A percentile compares a stretch with the other conserved stretches of the same genome.
Evolutionary conservation across 371 early-diverging fungal species (phyloP).

Genomic region (Sporodiniella umbellata): DNA sequence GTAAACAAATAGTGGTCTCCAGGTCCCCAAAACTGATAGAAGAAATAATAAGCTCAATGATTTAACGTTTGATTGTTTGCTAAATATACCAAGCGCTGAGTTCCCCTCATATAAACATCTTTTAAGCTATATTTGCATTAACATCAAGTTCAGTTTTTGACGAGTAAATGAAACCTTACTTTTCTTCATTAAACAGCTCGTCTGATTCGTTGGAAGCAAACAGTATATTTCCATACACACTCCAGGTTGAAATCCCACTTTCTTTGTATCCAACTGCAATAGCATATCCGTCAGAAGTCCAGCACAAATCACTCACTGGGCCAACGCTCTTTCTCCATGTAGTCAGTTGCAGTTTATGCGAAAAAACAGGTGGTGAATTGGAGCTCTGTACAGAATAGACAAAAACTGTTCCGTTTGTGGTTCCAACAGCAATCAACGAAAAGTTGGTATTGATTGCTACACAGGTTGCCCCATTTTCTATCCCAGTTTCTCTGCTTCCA

Average conservation of each 20-base stretch:
- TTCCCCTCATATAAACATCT: slow-evolving; percentile 59
- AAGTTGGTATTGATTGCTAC: slow-evolving; percentile 45
- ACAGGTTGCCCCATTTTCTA: slow-evolving; percentile 24
- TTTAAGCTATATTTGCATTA: slow-evolving; percentile 22
- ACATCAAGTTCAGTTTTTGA: too few relatives aligned
- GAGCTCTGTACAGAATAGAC: slow-evolving; percentile 40
- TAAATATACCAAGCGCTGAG: slow-evolving; percentile 54
- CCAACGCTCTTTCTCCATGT: slow-evolving; percentile 10
- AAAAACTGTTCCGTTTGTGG: slow-evolving; percentile 32
- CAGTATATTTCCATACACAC: slow-evolving; percentile 74
- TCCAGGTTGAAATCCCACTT: slow-evolving; percentile 72
- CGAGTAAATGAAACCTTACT: slow-evolving; percentile 1
- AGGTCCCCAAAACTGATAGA: slow-evolving; percentile 72
- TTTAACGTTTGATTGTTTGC: not conserved
- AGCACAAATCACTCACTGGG: slow-evolving; percentile 43
- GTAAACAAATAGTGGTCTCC: slow-evolving; percentile 70
- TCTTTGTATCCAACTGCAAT: slow-evolving; percentile 67
- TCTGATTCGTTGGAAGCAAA: slow-evolving; percentile 50
- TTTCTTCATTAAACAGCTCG: slow-evolving; percentile 23
- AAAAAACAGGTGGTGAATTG: slow-evolving; percentile 24
- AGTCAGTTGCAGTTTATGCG: slow-evolving; percentile 26
- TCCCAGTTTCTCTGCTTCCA: slow-evolving; percentile 6
- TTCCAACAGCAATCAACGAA: slow-evolving; percentile 46
- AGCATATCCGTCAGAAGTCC: slow-evolving; percentile 79
- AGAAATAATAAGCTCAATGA: not conserved